Base-by-base conservation (phyloP, 164 flowering plant species). In the Magnolia officinalis region DNA sequence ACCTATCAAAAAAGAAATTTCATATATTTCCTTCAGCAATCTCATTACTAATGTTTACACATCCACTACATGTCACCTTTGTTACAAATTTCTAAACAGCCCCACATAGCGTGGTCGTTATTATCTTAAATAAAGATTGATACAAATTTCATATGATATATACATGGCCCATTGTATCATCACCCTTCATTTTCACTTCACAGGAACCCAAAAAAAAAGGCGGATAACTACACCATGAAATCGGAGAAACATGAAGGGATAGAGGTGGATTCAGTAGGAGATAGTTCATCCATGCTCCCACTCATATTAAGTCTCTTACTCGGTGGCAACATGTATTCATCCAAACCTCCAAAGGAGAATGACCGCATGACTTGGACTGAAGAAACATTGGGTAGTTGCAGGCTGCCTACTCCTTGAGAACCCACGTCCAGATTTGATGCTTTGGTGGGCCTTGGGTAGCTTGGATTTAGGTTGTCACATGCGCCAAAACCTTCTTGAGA, bases 321-420 rank as follows among this genome's bases (percentile, higher is more conserved):
- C 0, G 83, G 83, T 73, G 75, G 79, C 19, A 74, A 6, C 24
- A 72, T 19, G n/a, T 70, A 50, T 59, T 84, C 87, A 20, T 79
- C 85, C 49, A 78, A 29, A 65, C 70, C 74, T 8, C 82, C 80
- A 2, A 84, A 76, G 10, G 82, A 84, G 8, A 81, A 77, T 4
- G 70, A 66, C 67, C 78, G 73, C 20, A 73, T 59, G 1, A 70
- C 69, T 52, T 82, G 80, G 58, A 76, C 6, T 58, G 80, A 77
- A 45, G 81, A 69, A 74, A 66, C 29, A 23, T 11, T 23, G 29
- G 26, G 69, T 21, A 23, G 69, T 11, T 21, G 69, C 13, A 75
- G 71, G 19, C 50, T 59, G 31, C 29, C 67, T 10, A 13, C 65
- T 24, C 5, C 37, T n/a, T 68, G 70, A 45, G 72, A 70, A 70